phyloP scores from a whole-genome alignment of 352 stramenopile genomes.

The Phytophthora sojae region DNA sequence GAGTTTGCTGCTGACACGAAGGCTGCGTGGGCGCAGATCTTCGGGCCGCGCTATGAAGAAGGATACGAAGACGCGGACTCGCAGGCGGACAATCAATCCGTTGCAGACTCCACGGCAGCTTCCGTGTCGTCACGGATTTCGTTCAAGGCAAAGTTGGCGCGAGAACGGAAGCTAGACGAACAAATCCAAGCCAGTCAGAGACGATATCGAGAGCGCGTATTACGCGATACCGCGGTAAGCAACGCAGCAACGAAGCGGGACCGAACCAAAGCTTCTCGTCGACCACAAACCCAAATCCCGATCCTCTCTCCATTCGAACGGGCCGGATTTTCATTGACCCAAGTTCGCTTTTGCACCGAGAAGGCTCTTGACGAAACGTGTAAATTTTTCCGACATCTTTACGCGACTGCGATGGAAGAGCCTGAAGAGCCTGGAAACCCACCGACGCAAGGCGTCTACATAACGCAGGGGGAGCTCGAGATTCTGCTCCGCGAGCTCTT shows the following conservation, averaged over 20 bases:
- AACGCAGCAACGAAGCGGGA: slow-evolving; percentile 6
- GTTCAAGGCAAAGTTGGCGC: slow-evolving; percentile 46
- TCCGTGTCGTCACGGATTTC: slow-evolving; percentile 31
- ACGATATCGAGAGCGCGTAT: slow-evolving; percentile 33
- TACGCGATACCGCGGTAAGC: slow-evolving; percentile 15
- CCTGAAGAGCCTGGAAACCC: slow-evolving; percentile 6
- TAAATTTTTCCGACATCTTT: slow-evolving; percentile 50
- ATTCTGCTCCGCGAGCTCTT: slow-evolving; percentile 40
- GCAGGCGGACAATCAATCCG: slow-evolving; percentile 8
- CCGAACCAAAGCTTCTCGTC: slow-evolving; percentile 1
- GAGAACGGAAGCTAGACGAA: slow-evolving; percentile 50
- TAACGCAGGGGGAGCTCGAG: slow-evolving; percentile 71
- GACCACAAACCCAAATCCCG: slow-evolving; percentile 5
- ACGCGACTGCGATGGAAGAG: slow-evolving; percentile 29
- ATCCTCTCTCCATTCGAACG: slow-evolving; percentile 45
- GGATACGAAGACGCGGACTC: slow-evolving; percentile 13
- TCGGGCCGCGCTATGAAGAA: slow-evolving; percentile 66
- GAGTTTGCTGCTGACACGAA: slow-evolving; percentile 49
- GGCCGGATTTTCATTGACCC: slow-evolving; percentile 53
- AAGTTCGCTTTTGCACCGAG: slow-evolving; percentile 63
- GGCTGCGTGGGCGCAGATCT: slow-evolving; percentile 59
- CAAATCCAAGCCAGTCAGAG: slow-evolving; percentile 52
- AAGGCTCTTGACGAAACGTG: slow-evolving; percentile 55
- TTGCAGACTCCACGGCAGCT: slow-evolving; percentile 1
- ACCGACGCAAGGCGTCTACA: slow-evolving; percentile 43